Conservation (phyloP, 371 early-diverging fungal species). For the Haplosporangium sp. region DNA sequence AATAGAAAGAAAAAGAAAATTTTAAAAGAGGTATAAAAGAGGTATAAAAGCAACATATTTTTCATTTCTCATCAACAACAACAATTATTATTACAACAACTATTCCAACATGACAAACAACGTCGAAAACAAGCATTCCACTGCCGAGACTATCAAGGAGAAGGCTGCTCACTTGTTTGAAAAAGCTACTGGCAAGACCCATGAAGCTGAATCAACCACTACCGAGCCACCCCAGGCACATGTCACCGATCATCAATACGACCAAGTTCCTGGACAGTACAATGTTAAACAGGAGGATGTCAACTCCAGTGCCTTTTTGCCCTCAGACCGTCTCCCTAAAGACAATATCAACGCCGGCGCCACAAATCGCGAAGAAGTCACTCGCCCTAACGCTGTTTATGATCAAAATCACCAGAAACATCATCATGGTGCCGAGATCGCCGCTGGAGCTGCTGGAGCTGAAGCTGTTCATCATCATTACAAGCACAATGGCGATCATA, state of each 20-base stretch:
- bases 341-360: not conserved
- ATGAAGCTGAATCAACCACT: not conserved
- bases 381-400: constrained; percentile 12
- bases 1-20: not conserved
- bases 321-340: constrained; percentile 7
- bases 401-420: constrained; percentile 5
- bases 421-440: no score
- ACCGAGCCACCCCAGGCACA: not conserved
- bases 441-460: not conserved
- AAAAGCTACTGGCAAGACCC: constrained; percentile 41
- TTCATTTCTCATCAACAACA: constrained; percentile 1
- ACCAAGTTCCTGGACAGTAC: not conserved
- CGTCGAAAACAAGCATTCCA: constrained; percentile 46
- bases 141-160: constrained; percentile 59
- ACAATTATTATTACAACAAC: constrained; percentile 2
- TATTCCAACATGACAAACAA: constrained; percentile 21
- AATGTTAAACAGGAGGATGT: not conserved
- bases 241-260: no score
- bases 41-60: not conserved
- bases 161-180: constrained; percentile 58
- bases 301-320: constrained; percentile 17
- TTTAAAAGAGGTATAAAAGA: not conserved
- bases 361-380: not conserved
- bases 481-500: not conserved
- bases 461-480: not conserved